Evolutionary conservation across 2,329 filamentous ascomycete species (phyloP).

Genomic region (Epichloe gansuensis): DNA sequence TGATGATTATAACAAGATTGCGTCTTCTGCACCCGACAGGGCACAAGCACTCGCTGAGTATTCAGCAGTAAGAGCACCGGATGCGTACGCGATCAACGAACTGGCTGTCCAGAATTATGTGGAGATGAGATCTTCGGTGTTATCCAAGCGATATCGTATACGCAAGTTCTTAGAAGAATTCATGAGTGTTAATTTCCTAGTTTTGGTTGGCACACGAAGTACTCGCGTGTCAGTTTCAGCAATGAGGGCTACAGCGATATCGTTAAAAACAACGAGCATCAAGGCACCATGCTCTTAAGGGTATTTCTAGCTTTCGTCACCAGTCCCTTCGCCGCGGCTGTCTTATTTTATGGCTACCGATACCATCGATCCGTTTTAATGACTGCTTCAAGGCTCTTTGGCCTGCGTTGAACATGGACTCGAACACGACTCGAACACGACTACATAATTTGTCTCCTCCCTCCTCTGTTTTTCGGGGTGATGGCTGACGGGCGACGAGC

Average conservation of each 20-base stretch:
- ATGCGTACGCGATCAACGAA: slow-evolving; percentile 85
- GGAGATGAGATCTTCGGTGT: slow-evolving; percentile 84
- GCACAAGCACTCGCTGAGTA: slow-evolving; percentile 62
- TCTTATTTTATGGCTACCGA: slow-evolving; percentile 15
- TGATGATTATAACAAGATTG: slow-evolving; percentile 20
- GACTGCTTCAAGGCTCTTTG: not conserved
- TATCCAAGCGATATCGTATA: slow-evolving; percentile 62
- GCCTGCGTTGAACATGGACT: not conserved
- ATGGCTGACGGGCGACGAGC: too few relatives aligned
- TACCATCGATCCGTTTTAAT: slow-evolving; percentile 14
- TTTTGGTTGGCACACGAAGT: slow-evolving; percentile 85
- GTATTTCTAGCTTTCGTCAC: slow-evolving; percentile 26
- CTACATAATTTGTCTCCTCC: not conserved
- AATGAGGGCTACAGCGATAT: slow-evolving; percentile 87
- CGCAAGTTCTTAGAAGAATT: slow-evolving; percentile 82
- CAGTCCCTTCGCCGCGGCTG: slow-evolving; percentile 19
- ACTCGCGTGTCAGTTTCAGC: slow-evolving; percentile 82
- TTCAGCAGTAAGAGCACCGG: slow-evolving; percentile 57
- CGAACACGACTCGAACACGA: not conserved
- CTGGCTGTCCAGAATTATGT: slow-evolving; percentile 83
- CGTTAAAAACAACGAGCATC: slow-evolving; percentile 53
- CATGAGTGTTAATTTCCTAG: slow-evolving; percentile 59
- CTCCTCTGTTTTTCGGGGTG: not conserved
- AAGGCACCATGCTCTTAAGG: slow-evolving; percentile 48
- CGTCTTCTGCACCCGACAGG: slow-evolving; percentile 42